These are phyloP conservation scores for Angophora floribunda DNA, from an alignment of 345 rosid species.

Conservation along the genomic window DNA sequence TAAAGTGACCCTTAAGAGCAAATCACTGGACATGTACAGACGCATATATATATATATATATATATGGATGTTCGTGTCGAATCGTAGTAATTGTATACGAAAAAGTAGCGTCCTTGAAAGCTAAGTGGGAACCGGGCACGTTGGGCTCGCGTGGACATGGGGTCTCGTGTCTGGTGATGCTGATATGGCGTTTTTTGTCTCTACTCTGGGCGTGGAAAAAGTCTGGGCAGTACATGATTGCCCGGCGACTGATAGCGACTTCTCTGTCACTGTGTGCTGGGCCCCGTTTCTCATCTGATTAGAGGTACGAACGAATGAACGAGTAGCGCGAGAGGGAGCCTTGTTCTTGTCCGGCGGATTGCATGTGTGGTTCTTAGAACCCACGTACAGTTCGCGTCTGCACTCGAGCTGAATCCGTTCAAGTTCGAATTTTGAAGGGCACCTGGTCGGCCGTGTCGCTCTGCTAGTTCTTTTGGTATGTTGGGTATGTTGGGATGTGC, in stretches of 20 bases:
- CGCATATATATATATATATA: too few relatives aligned
- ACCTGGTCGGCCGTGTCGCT: background rate
- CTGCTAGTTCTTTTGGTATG: background rate
- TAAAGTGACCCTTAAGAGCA: too few relatives aligned
- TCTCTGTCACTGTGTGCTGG: background rate
- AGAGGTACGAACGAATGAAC: background rate
- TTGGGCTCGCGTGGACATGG: background rate
- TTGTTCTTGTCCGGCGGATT: background rate
- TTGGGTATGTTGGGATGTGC: background rate
- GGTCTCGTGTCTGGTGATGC: background rate
- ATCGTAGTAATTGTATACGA: background rate
- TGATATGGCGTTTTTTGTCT: background rate
- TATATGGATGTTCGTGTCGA: background rate
- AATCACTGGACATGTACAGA: too few relatives aligned
- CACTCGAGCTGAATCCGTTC: background rate
- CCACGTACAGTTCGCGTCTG: background rate
- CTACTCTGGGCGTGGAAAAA: background rate
- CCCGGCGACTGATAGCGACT: background rate
- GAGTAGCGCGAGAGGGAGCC: background rate
- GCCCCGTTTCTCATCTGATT: background rate
- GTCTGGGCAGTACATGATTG: background rate
- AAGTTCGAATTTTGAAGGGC: background rate
- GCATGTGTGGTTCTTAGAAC: background rate
- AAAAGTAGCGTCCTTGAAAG: background rate
- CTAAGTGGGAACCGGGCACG: background rate